A percentile compares a stretch with the other conserved stretches of the same genome.
These are phyloP conservation scores for Lasiodiplodia hormozganensis DNA, from an alignment of 2,329 filamentous ascomycete species.

Conservation along the genomic window DNA sequence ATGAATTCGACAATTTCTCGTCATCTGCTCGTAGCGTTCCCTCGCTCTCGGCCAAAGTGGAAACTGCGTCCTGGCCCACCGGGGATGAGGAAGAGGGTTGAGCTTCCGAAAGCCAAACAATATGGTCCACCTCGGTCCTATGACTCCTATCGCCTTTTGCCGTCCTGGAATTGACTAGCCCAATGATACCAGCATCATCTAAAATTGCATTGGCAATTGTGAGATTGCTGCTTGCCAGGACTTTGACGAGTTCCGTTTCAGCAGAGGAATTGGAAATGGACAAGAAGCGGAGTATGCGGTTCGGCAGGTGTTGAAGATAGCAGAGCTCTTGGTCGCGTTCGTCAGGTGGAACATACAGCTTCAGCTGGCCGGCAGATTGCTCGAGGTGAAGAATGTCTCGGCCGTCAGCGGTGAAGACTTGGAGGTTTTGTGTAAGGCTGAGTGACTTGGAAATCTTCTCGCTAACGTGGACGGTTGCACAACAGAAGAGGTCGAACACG, in stretches of 20 bases:
- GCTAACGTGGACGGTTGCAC: not conserved
- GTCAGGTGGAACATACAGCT: not conserved
- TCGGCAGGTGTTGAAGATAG: conserved; percentile 10
- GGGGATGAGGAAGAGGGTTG: too few relatives aligned
- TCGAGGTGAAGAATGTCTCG: too few relatives aligned
- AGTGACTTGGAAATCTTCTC: conserved; percentile 3
- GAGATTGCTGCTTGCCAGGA: not conserved
- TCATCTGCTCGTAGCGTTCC: too few relatives aligned
- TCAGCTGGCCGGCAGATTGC: too few relatives aligned
- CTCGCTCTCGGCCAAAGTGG: too few relatives aligned
- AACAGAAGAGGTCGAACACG: not conserved
- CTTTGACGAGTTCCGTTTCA: not conserved
- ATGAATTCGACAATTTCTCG: too few relatives aligned
- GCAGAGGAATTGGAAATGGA: not conserved
- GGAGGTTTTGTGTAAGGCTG: not conserved
- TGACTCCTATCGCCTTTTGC: too few relatives aligned
- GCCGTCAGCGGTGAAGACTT: too few relatives aligned
- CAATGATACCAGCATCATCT: not conserved
- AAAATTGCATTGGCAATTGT: not conserved
- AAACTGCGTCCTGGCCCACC: too few relatives aligned
- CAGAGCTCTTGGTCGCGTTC: not conserved
- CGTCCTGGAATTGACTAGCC: too few relatives aligned
- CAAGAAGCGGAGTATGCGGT: not conserved
- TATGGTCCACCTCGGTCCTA: too few relatives aligned
- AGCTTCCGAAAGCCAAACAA: too few relatives aligned